Conservation (phyloP, 805 yeast species). For the Saccharomycodes ludwigii region DNA sequence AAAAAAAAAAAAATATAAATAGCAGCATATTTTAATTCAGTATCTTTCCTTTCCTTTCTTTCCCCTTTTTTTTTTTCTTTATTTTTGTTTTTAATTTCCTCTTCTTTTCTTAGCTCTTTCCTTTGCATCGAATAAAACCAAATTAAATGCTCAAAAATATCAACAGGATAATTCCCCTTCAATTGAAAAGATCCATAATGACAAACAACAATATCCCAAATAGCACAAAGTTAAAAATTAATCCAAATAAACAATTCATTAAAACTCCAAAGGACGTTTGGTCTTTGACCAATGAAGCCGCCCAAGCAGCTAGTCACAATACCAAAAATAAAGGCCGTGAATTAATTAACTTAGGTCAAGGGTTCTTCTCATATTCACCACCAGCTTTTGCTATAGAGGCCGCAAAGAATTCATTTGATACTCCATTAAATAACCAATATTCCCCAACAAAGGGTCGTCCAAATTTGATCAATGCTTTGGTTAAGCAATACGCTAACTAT, state of each 20-base stretch:
- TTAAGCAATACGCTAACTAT: slow-evolving; percentile 57
- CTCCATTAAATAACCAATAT: slow-evolving; percentile 77
- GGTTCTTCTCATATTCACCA: slow-evolving; percentile 92
- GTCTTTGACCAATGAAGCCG: slow-evolving; percentile 91
- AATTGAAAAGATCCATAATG: no score
- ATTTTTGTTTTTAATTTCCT: no score
- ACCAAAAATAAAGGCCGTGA: slow-evolving; percentile 51
- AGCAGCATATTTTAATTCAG: no score
- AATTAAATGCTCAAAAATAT: no score
- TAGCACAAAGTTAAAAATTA: slow-evolving; percentile 8
- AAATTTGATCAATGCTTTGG: slow-evolving; percentile 53
- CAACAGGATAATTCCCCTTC: no score
- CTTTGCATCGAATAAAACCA: no score
- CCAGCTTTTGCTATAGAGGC: slow-evolving; percentile 87
- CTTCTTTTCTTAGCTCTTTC: no score
- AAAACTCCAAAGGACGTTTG: slow-evolving; percentile 81
- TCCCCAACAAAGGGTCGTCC: slow-evolving; percentile 87
- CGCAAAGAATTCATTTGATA: slow-evolving; percentile 60
- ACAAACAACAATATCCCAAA: background rate
- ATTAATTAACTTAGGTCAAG: slow-evolving; percentile 87
- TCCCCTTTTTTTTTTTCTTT: no score
- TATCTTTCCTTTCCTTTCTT: no score
- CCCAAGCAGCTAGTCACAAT: slow-evolving; percentile 57
- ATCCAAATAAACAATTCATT: slow-evolving; percentile 39
- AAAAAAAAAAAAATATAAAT: no score